Evolutionary conservation across 345 rosid genomes (phyloP), one percentile per base, ranked within the genome.

Genomic region (Hibiscus mutabilis): DNA sequence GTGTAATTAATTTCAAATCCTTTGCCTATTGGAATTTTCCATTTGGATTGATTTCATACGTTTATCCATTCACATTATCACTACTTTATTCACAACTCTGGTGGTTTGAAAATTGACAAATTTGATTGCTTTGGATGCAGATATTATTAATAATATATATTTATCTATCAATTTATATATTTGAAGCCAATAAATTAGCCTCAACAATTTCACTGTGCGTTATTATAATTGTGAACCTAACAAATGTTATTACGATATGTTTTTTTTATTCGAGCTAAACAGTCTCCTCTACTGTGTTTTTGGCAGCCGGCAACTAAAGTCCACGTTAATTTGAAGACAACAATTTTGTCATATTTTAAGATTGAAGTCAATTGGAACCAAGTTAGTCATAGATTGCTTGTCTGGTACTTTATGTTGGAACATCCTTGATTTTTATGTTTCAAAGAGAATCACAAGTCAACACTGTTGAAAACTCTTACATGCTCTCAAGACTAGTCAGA

Each of bases 381-480:
- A 31, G 19, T 68, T 68, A 31, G 60, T 56, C 64, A 14, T 35
- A 6, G 29, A 69, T 35, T 37, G 21, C 24, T 70, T 70, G 73
- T 70, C 53, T 35, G 6, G 57, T 53, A 71, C 40, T 71, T 4
- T 16, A 25, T 71, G 74, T 55, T 15, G 3, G 65, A 37, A 71
- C 74, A 71, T 44, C 40, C 57, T 71, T 42, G 66, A 27, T 15
- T 59, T 69, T 37, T 57, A 21, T 71, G 64, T 24, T 59, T 10
- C 55, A 59, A 56, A 70, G 9, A 70, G 73, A 58, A 70, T 70
- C 73, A 51, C 8, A 35, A 35, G 40, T 65, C 69, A 65, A 16
- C 29, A 22, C 1, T 8, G 24, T 25, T 25, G 33, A 65, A 65
- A 65, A 6, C 18, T 33, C 11, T 42, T 5, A 1, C 11, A 40